Conservation (phyloP, 495 filamentous ascomycete species). For the Hyaloscypha hepaticicola region DNA sequence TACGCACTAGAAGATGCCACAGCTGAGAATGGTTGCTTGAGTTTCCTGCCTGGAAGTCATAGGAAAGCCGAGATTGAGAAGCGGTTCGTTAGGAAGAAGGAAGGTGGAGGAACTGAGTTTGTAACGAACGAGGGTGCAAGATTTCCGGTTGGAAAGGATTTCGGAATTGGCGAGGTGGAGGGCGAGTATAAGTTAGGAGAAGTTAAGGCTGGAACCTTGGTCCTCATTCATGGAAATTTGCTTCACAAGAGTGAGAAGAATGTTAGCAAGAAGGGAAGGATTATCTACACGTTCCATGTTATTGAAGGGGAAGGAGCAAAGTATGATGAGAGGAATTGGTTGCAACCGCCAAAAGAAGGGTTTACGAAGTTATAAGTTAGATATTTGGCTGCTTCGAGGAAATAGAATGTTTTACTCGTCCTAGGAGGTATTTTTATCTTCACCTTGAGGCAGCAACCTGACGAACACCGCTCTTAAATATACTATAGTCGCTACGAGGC, state of each 20-base stretch:
- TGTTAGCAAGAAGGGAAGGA: constrained; percentile 75
- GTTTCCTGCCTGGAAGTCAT: constrained; percentile 80
- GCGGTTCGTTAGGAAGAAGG: constrained; percentile 69
- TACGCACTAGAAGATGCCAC: constrained; percentile 93
- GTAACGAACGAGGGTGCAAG: constrained; percentile 42
- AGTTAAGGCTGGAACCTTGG: constrained; percentile 83
- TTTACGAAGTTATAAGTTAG: constrained; percentile 46
- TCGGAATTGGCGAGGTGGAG: constrained; percentile 33
- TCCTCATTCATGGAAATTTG: constrained; percentile 94
- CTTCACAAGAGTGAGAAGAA: constrained; percentile 97
- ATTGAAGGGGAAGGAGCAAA: constrained; percentile 76
- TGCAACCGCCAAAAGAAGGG: constrained; percentile 77
- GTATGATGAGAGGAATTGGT: constrained; percentile 90
- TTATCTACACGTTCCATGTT: constrained; percentile 96
- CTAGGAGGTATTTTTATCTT: too few species aligned
- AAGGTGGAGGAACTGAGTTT: constrained; percentile 50
- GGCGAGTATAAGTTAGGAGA: constrained; percentile 64
- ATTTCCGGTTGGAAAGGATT: constrained; percentile 45
- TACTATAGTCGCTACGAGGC: too few species aligned
- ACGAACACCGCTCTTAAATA: too few species aligned
- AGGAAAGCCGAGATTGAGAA: constrained; percentile 59
- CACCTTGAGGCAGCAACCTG: too few species aligned
- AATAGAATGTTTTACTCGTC: too few species aligned
- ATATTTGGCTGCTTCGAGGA: background rate
- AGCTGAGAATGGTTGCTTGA: constrained; percentile 79